Base-by-base conservation (phyloP, 495 filamentous ascomycete genomes). In the Oidiodendron maius region DNA sequence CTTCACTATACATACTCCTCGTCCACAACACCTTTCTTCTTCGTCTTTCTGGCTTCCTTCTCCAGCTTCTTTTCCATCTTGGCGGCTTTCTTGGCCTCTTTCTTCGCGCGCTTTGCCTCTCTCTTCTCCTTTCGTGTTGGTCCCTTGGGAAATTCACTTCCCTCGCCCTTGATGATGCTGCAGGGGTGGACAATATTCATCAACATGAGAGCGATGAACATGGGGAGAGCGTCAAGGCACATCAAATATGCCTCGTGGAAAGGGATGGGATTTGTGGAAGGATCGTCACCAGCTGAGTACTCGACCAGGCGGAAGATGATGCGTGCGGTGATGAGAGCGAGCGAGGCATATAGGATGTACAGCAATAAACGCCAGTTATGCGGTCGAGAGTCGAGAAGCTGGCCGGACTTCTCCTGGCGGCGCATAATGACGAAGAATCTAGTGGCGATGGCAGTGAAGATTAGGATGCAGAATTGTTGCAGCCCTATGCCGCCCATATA, bases 291-390 rank as follows among this genome's bases (percentile, higher is more conserved):
- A 6, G 62, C 44, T 3, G 72, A 59, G 58, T 73, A 82, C 43
- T 82, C 74, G 35, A 68, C 57, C 0, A 83, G 61, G 38, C 78
- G 69, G 64, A 73, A 82, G 44, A 78, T 69, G 51, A 81, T 80
- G 18, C 77, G 75, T 24, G 76, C 64, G 2, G 66, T 70, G 50
- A 76, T 72, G 43, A 70, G 57, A 2, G 48, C 50, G 16, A 78
- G 59, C 10, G 60, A 62, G 3, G 52, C 61, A 51, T 71, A 76
- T 1, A 78, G 56, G 22, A 64, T 62, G 25, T 58, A 70, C 3
- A 75, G 51, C n/a, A 70, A 52, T 12, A 50, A 42, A 3, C 63
- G 59, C 74, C 75, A 66, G 9, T 58, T 55, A 3, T 10, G 10
- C 13, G 52, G 56, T 18, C 47, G 21, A 20, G 35, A 18, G 39